phyloP scores from a whole-genome alignment of 1,284 basidiomycete species.

The Trametes polyzona region DNA sequence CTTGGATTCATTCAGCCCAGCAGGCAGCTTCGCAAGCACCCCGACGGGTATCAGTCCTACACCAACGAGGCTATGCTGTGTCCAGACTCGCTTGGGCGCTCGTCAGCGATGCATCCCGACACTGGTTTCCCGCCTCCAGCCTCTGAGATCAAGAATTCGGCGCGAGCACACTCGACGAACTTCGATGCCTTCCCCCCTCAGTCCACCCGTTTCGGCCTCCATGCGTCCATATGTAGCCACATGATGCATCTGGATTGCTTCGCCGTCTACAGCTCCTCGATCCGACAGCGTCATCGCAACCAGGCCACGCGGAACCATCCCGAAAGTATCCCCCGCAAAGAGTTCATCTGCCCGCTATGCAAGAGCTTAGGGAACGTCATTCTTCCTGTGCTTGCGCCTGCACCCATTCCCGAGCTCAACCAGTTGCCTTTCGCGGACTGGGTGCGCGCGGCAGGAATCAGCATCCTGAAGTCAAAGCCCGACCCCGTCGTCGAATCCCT shows the following conservation, averaged over 20 bases:
- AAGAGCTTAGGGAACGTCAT: constrained; percentile 96
- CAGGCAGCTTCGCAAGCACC: constrained; percentile 80
- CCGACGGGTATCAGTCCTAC: constrained; percentile 69
- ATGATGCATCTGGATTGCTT: constrained; percentile 98
- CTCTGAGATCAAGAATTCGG: constrained; percentile 52
- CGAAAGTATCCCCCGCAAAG: constrained; percentile 89
- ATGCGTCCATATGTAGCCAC: constrained; percentile 92
- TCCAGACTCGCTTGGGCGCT: constrained; percentile 70
- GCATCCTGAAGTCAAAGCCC: constrained; percentile 78
- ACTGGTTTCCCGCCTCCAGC: constrained; percentile 59
- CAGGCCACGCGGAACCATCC: constrained; percentile 96
- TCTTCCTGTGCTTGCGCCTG: constrained; percentile 71
- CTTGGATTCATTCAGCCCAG: constrained; percentile 93
- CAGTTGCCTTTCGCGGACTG: constrained; percentile 73
- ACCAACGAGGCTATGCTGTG: constrained; percentile 78
- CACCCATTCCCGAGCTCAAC: constrained; percentile 52
- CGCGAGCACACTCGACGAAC: constrained; percentile 49
- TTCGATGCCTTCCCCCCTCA: constrained; percentile 79
- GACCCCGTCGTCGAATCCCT: constrained; percentile 69
- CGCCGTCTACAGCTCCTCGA: constrained; percentile 86
- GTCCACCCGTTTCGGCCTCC: constrained; percentile 82
- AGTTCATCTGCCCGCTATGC: constrained; percentile 98
- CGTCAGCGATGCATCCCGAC: constrained; percentile 30
- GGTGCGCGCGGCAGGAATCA: constrained; percentile 81
- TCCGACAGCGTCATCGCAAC: constrained; percentile 86